These are phyloP conservation scores for Cajanus cajan DNA, from an alignment of 306 rosid species.

Conservation along the genomic window DNA sequence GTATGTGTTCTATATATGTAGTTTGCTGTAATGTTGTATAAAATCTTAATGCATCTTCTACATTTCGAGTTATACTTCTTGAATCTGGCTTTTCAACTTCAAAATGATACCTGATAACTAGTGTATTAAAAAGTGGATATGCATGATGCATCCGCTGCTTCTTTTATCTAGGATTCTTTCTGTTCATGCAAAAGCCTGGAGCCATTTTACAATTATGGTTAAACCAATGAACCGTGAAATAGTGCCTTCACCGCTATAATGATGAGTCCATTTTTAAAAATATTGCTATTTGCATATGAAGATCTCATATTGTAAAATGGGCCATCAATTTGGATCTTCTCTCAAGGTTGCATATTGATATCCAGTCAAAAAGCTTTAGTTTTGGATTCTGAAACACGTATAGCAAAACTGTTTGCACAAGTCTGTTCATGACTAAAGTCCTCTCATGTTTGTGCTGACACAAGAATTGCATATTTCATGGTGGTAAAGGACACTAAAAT, in stretches of 20 bases:
- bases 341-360: neutral
- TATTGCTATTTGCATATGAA: neutral
- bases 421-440: neutral
- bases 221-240: neutral
- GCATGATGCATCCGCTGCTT: neutral
- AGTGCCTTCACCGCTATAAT: neutral
- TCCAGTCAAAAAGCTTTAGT: neutral
- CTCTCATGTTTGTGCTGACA: neutral
- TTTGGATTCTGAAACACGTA: neutral
- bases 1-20: slow-evolving; percentile 23
- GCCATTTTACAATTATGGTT: neutral
- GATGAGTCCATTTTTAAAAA: neutral
- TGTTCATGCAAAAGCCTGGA: neutral
- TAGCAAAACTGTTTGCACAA: neutral
- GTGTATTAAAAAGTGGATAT: slow-evolving; percentile 10
- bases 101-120: neutral
- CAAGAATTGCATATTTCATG: neutral
- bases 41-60: slow-evolving; percentile 21
- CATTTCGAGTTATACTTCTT: slow-evolving; percentile 8
- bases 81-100: neutral
- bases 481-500: neutral
- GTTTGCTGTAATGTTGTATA: slow-evolving; percentile 36
- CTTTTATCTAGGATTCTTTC: slow-evolving; percentile 7
- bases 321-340: neutral
- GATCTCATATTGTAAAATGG: neutral